Conservation (phyloP, 495 filamentous ascomycete genomes). For the Emericellopsis terricola region DNA sequence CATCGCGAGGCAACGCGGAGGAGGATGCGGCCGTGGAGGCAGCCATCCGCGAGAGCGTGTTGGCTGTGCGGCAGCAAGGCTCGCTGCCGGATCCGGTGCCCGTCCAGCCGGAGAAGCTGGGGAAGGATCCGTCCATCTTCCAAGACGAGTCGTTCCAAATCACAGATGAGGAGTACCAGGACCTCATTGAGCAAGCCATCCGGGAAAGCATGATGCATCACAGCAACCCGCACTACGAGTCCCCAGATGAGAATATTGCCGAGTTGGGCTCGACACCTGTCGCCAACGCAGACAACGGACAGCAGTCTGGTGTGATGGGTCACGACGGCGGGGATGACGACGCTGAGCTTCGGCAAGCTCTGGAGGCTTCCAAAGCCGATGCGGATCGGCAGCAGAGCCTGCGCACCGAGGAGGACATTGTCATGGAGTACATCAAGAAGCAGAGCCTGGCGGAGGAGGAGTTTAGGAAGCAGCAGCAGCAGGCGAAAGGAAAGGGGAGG, state of each 20-base stretch:
- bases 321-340: constrained; percentile 9
- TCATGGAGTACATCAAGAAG: constrained; percentile 61
- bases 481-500: constrained; percentile 6
- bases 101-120: not conserved
- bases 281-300: not conserved
- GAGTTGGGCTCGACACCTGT: not conserved
- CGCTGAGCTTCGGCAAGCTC: constrained; percentile 25
- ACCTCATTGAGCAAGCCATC: constrained; percentile 40
- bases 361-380: constrained; percentile 23
- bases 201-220: constrained; percentile 33
- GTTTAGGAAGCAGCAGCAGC: constrained; percentile 15
- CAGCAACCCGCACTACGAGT: constrained; percentile 4
- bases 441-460: constrained; percentile 55
- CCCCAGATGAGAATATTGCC: constrained; percentile 18
- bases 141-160: constrained; percentile 14
- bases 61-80: constrained; percentile 28
- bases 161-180: constrained; percentile 33
- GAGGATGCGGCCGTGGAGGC: constrained; percentile 51
- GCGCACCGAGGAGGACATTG: constrained; percentile 49
- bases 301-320: constrained; percentile 11
- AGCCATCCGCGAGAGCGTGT: constrained; percentile 49
- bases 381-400: constrained; percentile 14
- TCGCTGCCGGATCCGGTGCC: not conserved
- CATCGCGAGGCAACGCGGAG: constrained; percentile 44
- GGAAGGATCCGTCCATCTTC: constrained; percentile 2